These are phyloP conservation scores for Penicillium digitatum DNA, from an alignment of 2,329 filamentous ascomycete genomes.

Conservation along the genomic window DNA sequence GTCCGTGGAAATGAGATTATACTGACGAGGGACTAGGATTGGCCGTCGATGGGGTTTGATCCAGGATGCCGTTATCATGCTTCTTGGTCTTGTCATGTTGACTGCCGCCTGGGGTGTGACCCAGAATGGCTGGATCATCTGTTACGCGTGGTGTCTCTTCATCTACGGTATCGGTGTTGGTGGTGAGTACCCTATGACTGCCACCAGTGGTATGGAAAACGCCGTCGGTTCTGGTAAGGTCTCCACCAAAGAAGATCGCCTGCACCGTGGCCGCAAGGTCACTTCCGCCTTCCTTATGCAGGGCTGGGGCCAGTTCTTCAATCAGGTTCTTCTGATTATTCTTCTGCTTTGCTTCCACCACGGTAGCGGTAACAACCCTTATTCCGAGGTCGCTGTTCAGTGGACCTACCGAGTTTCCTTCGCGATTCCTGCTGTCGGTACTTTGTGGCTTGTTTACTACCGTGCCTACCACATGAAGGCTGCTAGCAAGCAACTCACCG, in stretches of 20 bases:
- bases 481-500: conserved; percentile 74
- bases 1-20: background rate
- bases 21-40: conserved; percentile 53
- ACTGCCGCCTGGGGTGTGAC: conserved; percentile 84
- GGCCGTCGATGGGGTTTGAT: conserved; percentile 94
- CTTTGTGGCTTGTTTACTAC: conserved; percentile 93
- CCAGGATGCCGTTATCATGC: conserved; percentile 93
- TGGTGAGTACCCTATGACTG: conserved; percentile 95
- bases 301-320: conserved; percentile 94
- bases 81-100: conserved; percentile 85
- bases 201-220: conserved; percentile 91
- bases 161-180: conserved; percentile 69
- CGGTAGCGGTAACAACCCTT: conserved; percentile 70
- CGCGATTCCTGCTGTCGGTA: conserved; percentile 83
- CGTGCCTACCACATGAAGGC: conserved; percentile 91
- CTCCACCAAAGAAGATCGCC: conserved; percentile 85
- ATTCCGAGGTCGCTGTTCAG: conserved; percentile 72
- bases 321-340: conserved; percentile 85
- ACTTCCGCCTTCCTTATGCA: conserved; percentile 97
- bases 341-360: conserved; percentile 85
- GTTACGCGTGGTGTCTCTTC: conserved; percentile 92
- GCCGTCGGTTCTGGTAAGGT: conserved; percentile 79
- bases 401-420: conserved; percentile 92
- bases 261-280: conserved; percentile 93
- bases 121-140: conserved; percentile 92